Evolutionary conservation across 2,329 filamentous ascomycete genomes (phyloP).

Genomic region (Chaetomium sp.): DNA sequence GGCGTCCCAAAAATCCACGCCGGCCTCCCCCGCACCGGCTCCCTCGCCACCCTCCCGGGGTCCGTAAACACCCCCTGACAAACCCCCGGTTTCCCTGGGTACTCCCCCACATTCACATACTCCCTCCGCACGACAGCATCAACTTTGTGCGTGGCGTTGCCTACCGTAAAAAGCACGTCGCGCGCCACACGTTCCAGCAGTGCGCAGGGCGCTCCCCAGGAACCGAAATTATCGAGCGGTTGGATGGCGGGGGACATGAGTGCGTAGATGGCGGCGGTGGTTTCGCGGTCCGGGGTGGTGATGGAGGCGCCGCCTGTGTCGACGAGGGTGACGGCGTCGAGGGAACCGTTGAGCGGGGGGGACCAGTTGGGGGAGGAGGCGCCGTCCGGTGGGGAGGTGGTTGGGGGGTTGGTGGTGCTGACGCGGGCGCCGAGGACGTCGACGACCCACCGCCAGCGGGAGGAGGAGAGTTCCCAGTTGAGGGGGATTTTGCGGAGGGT

Average conservation of each 20-base stretch:
- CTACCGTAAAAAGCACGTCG: slow-evolving; percentile 29
- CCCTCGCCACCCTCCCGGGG: slow-evolving; percentile 17
- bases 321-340: slow-evolving; percentile 23
- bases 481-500: slow-evolving; percentile 23
- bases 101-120: slow-evolving; percentile 31
- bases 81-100: slow-evolving; percentile 23
- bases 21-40: slow-evolving; percentile 12
- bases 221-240: slow-evolving; percentile 27
- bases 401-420: slow-evolving; percentile 19
- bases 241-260: slow-evolving; percentile 27
- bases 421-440: slow-evolving; percentile 25
- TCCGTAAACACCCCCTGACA: slow-evolving; percentile 30
- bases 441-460: slow-evolving; percentile 23
- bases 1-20: slow-evolving; percentile 31
- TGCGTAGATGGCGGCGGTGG: slow-evolving; percentile 27
- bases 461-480: slow-evolving; percentile 17
- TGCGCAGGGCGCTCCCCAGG: slow-evolving; percentile 31
- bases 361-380: slow-evolving; percentile 8
- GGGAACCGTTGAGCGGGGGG: slow-evolving; percentile 15
- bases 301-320: slow-evolving; percentile 31
- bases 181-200: slow-evolving; percentile 24
- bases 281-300: slow-evolving; percentile 26
- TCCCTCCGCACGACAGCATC: slow-evolving; percentile 28
- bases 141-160: slow-evolving; percentile 17
- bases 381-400: too few relatives aligned